A percentile compares a stretch with the other conserved stretches of the same genome.
Conservation (phyloP, 345 rosid species). For the Citrus reticulata region DNA sequence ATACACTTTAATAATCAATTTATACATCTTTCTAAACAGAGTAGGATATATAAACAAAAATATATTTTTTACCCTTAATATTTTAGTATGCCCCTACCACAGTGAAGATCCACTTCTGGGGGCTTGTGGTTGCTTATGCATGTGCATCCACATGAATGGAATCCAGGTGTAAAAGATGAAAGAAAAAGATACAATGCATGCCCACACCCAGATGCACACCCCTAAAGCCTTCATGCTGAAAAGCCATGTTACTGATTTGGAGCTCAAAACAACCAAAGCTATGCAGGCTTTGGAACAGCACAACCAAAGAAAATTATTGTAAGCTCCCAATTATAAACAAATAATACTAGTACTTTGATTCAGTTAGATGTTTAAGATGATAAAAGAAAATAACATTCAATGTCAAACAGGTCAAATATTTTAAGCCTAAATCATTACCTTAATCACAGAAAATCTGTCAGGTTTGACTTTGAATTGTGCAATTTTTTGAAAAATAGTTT, state of each 20-base stretch:
- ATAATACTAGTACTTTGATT: not conserved
- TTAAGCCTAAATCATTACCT: constrained; percentile 42
- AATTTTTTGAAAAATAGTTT: constrained; percentile 60
- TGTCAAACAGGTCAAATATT: not conserved
- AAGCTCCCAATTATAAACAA: not conserved
- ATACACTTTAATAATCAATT: no score
- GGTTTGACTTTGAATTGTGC: constrained; percentile 73
- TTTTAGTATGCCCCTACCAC: not conserved
- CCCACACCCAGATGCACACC: not conserved
- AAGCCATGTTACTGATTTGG: not conserved
- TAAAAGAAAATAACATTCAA: not conserved
- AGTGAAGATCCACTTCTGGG: not conserved
- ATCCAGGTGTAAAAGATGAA: not conserved
- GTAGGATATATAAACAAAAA: not conserved
- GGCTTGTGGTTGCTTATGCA: not conserved
- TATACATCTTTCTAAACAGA: no score
- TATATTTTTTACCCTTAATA: not conserved
- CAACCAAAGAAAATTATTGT: not conserved
- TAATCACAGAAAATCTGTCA: constrained; percentile 80
- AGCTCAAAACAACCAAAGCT: not conserved
- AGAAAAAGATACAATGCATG: not conserved
- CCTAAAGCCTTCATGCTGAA: not conserved
- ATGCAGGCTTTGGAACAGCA: not conserved
- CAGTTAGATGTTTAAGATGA: not conserved
- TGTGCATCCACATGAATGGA: not conserved